phyloP scores from a whole-genome alignment of 2,329 filamentous ascomycete genomes.

The Clarireedia hainanense region DNA sequence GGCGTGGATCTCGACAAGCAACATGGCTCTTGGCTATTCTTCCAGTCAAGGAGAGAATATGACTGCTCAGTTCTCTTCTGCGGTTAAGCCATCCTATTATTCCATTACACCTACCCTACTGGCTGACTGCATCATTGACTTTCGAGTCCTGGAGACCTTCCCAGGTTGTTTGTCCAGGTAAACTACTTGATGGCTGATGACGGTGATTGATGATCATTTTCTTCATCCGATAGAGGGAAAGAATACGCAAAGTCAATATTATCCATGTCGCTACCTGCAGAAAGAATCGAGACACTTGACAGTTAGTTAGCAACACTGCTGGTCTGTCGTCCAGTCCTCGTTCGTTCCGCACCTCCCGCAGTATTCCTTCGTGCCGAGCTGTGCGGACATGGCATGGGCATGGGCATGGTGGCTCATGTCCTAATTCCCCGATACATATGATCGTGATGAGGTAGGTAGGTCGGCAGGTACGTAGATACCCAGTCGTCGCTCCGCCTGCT shows the following conservation, averaged over 20 bases:
- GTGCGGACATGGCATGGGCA: too few species aligned
- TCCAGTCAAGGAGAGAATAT: not conserved
- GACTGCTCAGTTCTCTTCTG: conserved; percentile 4
- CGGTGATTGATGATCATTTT: not conserved
- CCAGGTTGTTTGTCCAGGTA: too few species aligned
- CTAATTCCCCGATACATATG: not conserved
- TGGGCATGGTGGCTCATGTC: not conserved
- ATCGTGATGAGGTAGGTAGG: not conserved
- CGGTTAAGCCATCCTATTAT: not conserved
- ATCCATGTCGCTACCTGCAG: not conserved
- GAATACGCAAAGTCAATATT: not conserved
- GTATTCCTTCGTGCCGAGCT: too few species aligned
- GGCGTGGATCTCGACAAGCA: too few species aligned
- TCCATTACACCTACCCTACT: conserved; percentile 2
- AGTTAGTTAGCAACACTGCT: not conserved
- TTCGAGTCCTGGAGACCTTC: too few species aligned
- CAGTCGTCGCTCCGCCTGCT: not conserved
- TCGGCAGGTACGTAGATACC: too few species aligned
- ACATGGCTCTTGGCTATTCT: not conserved
- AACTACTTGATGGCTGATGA: not conserved
- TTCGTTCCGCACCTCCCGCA: not conserved
- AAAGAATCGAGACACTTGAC: conserved; percentile 2
- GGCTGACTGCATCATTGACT: conserved; percentile 5
- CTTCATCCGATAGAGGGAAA: conserved; percentile 3
- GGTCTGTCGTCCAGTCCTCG: not conserved